Base-by-base conservation (phyloP, 176 grass and related monocot species). In the Leersia perrieri region DNA sequence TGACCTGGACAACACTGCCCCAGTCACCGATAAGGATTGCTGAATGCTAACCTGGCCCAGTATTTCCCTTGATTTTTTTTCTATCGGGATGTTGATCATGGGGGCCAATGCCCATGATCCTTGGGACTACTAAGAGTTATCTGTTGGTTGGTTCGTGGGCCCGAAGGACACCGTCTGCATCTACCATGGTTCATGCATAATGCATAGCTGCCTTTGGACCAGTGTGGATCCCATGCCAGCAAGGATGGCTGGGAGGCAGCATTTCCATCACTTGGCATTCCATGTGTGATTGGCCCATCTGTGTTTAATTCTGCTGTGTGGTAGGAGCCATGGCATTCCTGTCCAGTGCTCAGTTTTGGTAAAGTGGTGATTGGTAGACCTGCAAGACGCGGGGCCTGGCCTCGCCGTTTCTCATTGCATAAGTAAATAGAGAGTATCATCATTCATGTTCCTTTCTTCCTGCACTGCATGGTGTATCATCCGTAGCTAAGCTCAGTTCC, bases 1-100 rank as follows among this genome's bases (percentile, higher is more conserved):
- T 33, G 79, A 88, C 32, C 42, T 76, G 31, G 79, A 85, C 45
- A 74, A 26, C 74, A 77, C 9, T 15, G 40, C 23, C 60, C 49
- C 35, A 3, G 82, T 81, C 66, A 23, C 72, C 12, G 76, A 82
- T 70, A 83, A 89, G 70, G 85, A 94, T 35, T 76, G 70, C 81
- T 90, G 82, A 88, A 81, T 71, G 64, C 82, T 81, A 80, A 81
- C 80, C 57, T 33, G 18, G 32, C 39, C 36, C 32, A 75, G 55
- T 29, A 75, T 74, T 80, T 61, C 68, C 5, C 41, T 58, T 39
- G 25, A 11, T 45, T 27, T 75, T 22, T 75, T n/a, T 60, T 71
- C 9, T n/a, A 9, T 25, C n/a, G 22, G 80, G 80, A 73, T 74
- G 80, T 26, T 60, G 62, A 66, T 27, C 72, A 74, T 89, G 90